Conservation (phyloP, 116 monocot species). For the Iris pallida region DNA sequence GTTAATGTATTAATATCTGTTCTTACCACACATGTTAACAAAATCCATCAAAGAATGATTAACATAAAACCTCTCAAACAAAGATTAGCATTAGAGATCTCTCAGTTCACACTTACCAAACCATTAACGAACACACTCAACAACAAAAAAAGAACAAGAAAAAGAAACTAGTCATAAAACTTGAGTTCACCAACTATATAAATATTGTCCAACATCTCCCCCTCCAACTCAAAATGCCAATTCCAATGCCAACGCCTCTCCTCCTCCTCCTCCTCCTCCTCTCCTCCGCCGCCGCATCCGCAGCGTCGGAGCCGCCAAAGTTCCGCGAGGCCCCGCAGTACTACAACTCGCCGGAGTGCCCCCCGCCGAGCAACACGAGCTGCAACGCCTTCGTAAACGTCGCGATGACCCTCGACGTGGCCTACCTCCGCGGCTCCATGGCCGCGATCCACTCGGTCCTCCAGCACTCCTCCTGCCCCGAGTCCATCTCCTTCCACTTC, state of each 20-base stretch:
- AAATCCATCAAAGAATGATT: no score
- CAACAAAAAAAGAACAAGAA: no score
- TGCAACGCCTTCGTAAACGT: constrained; percentile 61
- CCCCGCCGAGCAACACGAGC: constrained; percentile 20
- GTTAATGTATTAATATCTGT: no score
- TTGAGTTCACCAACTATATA: no score
- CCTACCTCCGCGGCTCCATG: constrained; percentile 70
- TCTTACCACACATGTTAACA: no score
- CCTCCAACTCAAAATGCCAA: neutral
- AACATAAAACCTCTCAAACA: no score
- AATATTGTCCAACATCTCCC: neutral
- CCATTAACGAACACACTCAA: no score
- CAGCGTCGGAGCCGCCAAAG: neutral
- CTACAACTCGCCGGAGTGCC: constrained; percentile 64
- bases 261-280: constrained; percentile 10
- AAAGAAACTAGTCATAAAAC: no score
- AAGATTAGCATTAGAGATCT: no score
- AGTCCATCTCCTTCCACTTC: constrained; percentile 75
- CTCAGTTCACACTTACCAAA: no score
- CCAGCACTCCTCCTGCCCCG: constrained; percentile 68
- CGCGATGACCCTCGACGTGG: constrained; percentile 69
- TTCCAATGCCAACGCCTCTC: neutral
- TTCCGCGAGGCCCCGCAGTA: constrained; percentile 67
- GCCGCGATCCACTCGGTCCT: constrained; percentile 70
- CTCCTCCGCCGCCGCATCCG: neutral